Base-by-base conservation (phyloP, 2,329 filamentous ascomycete species). In the Hirsutella minnesotensis region DNA sequence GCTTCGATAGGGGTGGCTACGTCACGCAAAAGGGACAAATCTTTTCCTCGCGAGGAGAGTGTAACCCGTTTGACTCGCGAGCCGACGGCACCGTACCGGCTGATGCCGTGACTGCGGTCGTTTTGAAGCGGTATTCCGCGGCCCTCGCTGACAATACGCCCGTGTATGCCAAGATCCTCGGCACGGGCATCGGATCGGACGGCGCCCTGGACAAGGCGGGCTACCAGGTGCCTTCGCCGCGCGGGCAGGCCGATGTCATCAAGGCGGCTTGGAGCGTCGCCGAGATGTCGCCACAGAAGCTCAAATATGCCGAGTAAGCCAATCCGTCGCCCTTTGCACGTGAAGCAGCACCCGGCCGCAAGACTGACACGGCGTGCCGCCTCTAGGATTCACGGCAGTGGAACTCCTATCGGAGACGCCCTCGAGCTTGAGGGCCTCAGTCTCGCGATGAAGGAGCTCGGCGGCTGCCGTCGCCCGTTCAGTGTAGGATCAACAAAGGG, bases 181-280 rank as follows among this genome's bases (percentile, higher is more conserved):
- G 43, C 8, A 45, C 46, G 13, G 39, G 40, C 13, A 45, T 45
- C 30, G 46, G 46, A 4, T 42, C 46, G 1, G 46, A 47, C 18
- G 46, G 46, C 19, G 40, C 43, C 3, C 31, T 43, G 34, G 46
- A 47, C 20, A 47, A 47, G 24, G 46, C 41, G n/a, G 46, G 46
- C 7, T 47, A 37, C 16, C 46, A 47, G 22, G 44, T 46, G n/a
- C 44, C 44, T 12, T 46, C 44, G 18, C 40, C 44, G 15, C 35
- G 41, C 8, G 46, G 46, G 13, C 46, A 48, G 21, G 46, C 46
- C 2, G 40, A 46, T 15, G 44, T 48, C 8, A 46, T 48, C 37
- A 46, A 46, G 19, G 39, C 44, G 9, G 44, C 44, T 13, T 44
- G 44, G 46, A 22, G 18, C 9, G 41, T 36, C 7, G 46, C 46